These are phyloP conservation scores for Pleurotus citrinopileatus DNA, from an alignment of 768 basidiomycete genomes.

Conservation along the genomic window DNA sequence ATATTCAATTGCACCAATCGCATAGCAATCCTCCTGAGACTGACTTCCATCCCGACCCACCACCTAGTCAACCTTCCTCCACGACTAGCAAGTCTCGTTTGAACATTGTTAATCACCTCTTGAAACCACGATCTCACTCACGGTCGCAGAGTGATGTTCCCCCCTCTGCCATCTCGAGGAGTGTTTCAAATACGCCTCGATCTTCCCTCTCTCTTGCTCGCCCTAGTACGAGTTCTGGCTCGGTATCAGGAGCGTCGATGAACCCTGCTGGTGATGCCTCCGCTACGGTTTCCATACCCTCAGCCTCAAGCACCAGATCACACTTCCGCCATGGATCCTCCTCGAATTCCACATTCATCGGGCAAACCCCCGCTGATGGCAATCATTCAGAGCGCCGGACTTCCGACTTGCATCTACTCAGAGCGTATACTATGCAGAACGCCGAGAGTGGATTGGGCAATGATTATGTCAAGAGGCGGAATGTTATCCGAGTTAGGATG, in stretches of 20 bases:
- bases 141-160: slow-evolving; percentile 39
- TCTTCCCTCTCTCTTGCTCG: slow-evolving; percentile 5
- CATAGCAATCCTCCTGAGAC: background rate
- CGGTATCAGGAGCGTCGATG: slow-evolving; percentile 28
- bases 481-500: slow-evolving; percentile 88
- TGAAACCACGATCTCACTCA: slow-evolving; percentile 41
- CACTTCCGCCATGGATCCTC: slow-evolving; percentile 1
- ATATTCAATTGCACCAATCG: background rate
- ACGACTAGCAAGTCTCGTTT: slow-evolving; percentile 32
- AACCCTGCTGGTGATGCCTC: slow-evolving; percentile 27
- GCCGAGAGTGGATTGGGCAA: slow-evolving; percentile 94
- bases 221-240: slow-evolving; percentile 11
- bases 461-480: slow-evolving; percentile 90
- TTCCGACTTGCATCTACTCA: slow-evolving; percentile 47
- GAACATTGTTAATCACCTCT: slow-evolving; percentile 37
- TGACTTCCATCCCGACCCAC: background rate
- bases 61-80: slow-evolving; percentile 11
- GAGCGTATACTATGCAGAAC: slow-evolving; percentile 77
- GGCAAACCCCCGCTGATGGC: background rate
- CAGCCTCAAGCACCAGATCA: slow-evolving; percentile 16
- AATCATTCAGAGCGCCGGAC: slow-evolving; percentile 37
- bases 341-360: background rate
- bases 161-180: slow-evolving; percentile 13
- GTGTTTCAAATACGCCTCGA: slow-evolving; percentile 6
- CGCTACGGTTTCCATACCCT: slow-evolving; percentile 5